Base-by-base conservation (phyloP, 768 basidiomycete genomes). In the Terana coerulea region DNA sequence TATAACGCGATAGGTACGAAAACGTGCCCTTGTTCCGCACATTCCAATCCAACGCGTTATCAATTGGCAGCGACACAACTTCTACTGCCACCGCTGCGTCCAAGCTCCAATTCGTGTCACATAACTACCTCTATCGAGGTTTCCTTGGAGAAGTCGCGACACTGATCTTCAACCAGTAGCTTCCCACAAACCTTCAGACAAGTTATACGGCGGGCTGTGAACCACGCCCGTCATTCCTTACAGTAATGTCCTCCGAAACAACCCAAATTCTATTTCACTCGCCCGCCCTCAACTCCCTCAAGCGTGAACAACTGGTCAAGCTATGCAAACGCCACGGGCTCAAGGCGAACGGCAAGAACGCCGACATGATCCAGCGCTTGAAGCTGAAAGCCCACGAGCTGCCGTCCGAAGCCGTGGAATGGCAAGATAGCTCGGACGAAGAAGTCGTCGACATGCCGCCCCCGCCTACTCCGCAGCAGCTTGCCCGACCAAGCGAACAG, bases 311-410 rank as follows among this genome's bases (percentile, higher is more conserved):
- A 62, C 86, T 92, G 36, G 76, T 89, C 47, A 88, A 87, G 56
- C 75, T 93, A 45, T 93, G 90, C 80, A 91, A 91, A 67, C 78
- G 84, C 26, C 87, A 93, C 64, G 74, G 80, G 0, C 74, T 93
- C 63, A 91, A 88, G n/a, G n/a, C n/a, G n/a, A n/a, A n/a, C n/a
- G 90, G 91, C 17, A 92, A 91, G 77, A 93, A 86, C 59, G 66
- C 69, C 3, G 88, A 91, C 4, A 74, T 93, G 52, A 76, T 93
- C 56, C 74, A 81, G 30, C 78, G 79, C 45, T 74, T 93, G 31
- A 81, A 82, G 67, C 67, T 75, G 47, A 86, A 88, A 62, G 88
- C 89, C n/a, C 68, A 71, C 49, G 76, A 75, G 17, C 71, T 90
- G 11, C 81, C 84, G 1, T 73, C 69, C 24, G 80, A 80, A 48